Conservation (phyloP, 176 grass and related monocot genomes). For the Rhynchospora tenuis region DNA sequence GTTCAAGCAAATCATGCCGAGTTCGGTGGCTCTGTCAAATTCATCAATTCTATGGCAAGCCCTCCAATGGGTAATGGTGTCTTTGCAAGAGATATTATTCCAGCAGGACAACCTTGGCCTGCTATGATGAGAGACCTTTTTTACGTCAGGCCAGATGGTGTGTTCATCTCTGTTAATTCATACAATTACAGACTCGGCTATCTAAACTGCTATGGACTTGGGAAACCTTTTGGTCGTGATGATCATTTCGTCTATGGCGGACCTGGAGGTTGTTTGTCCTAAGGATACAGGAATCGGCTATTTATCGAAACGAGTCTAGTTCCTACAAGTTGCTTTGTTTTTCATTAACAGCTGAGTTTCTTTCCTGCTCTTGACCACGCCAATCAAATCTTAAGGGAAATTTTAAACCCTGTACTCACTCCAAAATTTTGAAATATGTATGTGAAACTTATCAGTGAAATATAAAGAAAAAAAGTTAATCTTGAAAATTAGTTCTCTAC, state of each 20-base stretch:
- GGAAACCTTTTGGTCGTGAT: background rate
- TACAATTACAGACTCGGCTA: background rate
- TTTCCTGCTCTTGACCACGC: background rate
- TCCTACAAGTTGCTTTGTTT: background rate
- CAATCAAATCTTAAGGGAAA: background rate
- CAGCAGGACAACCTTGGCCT: background rate
- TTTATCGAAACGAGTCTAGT: background rate
- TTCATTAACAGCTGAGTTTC: background rate
- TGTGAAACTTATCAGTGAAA: no score
- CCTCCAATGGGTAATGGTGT: slow-evolving; percentile 19
- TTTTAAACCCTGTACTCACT: no score
- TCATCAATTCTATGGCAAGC: background rate
- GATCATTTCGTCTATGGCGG: slow-evolving; percentile 5
- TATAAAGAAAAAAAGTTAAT: no score
- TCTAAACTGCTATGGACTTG: background rate
- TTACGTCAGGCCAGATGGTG: background rate
- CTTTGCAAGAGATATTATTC: background rate
- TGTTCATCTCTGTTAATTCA: background rate
- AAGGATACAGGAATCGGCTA: background rate
- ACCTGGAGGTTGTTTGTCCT: background rate
- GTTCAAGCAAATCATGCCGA: background rate
- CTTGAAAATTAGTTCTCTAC: no score
- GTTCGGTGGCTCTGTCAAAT: background rate
- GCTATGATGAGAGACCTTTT: background rate
- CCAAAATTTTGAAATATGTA: no score